phyloP scores from a whole-genome alignment of 306 rosid species.

The Cicer yamashitae region DNA sequence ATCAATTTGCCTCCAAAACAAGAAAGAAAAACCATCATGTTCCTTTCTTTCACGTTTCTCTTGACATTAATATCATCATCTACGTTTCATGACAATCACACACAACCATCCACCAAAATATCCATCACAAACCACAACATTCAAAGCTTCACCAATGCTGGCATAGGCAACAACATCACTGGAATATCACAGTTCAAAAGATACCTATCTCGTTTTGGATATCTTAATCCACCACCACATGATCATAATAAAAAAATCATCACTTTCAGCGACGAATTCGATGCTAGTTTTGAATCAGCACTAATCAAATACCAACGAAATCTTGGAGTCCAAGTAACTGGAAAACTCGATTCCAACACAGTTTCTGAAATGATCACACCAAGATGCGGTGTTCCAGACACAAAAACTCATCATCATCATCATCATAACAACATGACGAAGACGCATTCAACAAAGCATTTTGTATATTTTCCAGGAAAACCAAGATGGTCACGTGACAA shows the following conservation, averaged over 20 bases:
- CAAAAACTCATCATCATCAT: neutral
- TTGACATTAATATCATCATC: slow-evolving; percentile 42
- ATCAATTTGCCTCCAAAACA: slow-evolving; percentile 9
- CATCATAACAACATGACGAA: neutral
- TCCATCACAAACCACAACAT: neutral
- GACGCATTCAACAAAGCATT: slow-evolving; percentile 48
- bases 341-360: slow-evolving; percentile 57
- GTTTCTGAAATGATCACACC: slow-evolving; percentile 55
- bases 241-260: neutral
- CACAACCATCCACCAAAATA: slow-evolving; percentile 28
- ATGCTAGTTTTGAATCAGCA: slow-evolving; percentile 47
- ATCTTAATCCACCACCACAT: slow-evolving; percentile 22
- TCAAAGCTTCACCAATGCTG: slow-evolving; percentile 40
- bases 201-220: slow-evolving; percentile 60
- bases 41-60: slow-evolving; percentile 48
- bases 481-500: slow-evolving; percentile 73
- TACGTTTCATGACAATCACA: neutral
- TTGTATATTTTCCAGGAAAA: slow-evolving; percentile 67
- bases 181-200: slow-evolving; percentile 57
- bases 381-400: slow-evolving; percentile 67
- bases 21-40: slow-evolving; percentile 47
- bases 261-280: slow-evolving; percentile 47
- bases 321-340: slow-evolving; percentile 61
- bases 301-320: slow-evolving; percentile 51
- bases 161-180: slow-evolving; percentile 35